A percentile compares a stretch with the other conserved stretches of the same genome.
These are phyloP conservation scores for Diutina mesorugosa DNA, from an alignment of 1,139 yeast genomes.

Conservation along the genomic window DNA sequence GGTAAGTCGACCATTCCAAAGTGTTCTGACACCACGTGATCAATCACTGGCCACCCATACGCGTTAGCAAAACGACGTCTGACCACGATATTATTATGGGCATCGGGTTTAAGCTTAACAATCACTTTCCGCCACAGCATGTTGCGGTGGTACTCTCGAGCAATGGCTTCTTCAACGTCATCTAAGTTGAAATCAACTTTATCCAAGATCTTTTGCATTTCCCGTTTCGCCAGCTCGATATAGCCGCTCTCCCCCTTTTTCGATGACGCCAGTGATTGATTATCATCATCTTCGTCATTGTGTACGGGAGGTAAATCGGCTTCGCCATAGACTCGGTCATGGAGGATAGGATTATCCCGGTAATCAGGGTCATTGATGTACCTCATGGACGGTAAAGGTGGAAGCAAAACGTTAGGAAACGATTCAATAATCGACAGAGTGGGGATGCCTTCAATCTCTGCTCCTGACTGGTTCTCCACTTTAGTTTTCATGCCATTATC, in stretches of 20 bases:
- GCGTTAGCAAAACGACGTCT: conserved; percentile 86
- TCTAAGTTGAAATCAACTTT: neutral
- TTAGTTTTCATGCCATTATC: conserved; percentile 1
- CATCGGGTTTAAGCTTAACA: conserved; percentile 80
- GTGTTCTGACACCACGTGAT: conserved; percentile 62
- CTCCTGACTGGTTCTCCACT: conserved; percentile 8
- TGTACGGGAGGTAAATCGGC: conserved; percentile 16
- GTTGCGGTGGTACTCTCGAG: conserved; percentile 75
- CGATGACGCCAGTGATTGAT: neutral
- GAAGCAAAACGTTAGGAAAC: conserved; percentile 68
- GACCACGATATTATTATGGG: conserved; percentile 88
- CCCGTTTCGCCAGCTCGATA: neutral
- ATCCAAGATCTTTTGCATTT: neutral
- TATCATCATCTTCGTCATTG: too few species aligned
- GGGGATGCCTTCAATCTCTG: conserved; percentile 24
- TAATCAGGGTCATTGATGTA: conserved; percentile 53
- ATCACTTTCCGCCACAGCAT: conserved; percentile 90
- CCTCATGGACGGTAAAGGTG: conserved; percentile 67
- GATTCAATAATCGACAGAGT: conserved; percentile 74
- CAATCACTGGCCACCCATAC: conserved; percentile 91
- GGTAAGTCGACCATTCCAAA: conserved; percentile 19
- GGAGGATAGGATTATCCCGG: conserved; percentile 23
- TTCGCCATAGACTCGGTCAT: conserved; percentile 28
- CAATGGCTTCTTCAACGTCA: conserved; percentile 65
- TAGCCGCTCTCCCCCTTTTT: conserved; percentile 7